Percentiles rank a stretch among this genome's conserved stretches.
Evolutionary conservation across 2,329 filamentous ascomycete genomes (phyloP).

Genomic region (Xylariaceae sp.): DNA sequence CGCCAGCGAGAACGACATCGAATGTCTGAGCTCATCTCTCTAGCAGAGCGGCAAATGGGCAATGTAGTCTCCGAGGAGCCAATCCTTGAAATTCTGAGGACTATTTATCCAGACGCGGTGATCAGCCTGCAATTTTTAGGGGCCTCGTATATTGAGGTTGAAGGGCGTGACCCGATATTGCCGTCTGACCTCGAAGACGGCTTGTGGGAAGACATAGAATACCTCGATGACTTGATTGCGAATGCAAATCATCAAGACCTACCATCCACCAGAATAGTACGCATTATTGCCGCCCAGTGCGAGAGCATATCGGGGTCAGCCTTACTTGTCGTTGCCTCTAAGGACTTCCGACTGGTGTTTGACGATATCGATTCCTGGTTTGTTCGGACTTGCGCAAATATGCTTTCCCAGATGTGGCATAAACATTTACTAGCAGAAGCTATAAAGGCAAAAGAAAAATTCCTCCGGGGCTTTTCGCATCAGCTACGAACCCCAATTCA

Average conservation of each 20-base stretch:
- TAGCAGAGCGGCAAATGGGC: background rate
- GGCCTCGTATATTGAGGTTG: background rate
- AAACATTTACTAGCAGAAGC: background rate
- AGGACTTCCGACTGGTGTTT: background rate
- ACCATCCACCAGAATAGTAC: background rate
- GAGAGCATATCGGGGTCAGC: background rate
- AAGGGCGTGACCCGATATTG: background rate
- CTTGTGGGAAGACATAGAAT: background rate
- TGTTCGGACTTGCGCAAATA: background rate
- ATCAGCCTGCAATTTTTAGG: background rate
- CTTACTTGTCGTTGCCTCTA: background rate
- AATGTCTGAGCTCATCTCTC: background rate
- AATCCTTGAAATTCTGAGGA: background rate
- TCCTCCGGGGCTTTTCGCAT: background rate
- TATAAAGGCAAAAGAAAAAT: background rate
- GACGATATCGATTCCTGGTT: slow-evolving; percentile 3
- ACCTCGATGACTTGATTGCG: background rate
- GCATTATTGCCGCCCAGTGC: background rate
- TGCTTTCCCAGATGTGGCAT: background rate
- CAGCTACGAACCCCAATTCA: slow-evolving; percentile 4
- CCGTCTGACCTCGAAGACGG: background rate
- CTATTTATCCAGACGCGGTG: background rate
- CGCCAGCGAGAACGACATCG: background rate
- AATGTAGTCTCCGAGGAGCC: background rate
- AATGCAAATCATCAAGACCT: background rate